Percentiles rank a stretch among this genome's conserved stretches.
Evolutionary conservation across 495 filamentous ascomycete species (phyloP).

Genomic region (Xylaria flabelliformis): DNA sequence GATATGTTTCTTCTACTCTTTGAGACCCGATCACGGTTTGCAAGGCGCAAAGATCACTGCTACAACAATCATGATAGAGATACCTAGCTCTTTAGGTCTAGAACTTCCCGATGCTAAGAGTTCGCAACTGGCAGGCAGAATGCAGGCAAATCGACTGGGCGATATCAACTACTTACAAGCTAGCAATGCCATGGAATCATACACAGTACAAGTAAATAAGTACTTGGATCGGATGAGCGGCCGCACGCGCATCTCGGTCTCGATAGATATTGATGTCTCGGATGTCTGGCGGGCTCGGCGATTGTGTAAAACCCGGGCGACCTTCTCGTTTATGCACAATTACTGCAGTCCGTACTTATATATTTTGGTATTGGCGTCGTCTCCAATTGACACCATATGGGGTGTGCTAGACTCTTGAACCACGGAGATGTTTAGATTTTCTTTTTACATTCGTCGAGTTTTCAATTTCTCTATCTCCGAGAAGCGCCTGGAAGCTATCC

Average conservation of each 20-base stretch:
- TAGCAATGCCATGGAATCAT: not conserved
- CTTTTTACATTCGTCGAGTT: not conserved
- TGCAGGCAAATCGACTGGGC: not conserved
- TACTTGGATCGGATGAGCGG: not conserved
- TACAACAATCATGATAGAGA: not conserved
- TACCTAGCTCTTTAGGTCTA: not conserved
- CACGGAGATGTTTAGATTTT: not conserved
- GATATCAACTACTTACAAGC: not conserved
- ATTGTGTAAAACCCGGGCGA: not conserved
- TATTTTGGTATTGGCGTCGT: not conserved
- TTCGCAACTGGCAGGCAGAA: not conserved
- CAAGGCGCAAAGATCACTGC: too few species aligned
- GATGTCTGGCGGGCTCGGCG: not conserved
- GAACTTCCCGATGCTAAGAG: not conserved
- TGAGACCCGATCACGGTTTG: too few species aligned
- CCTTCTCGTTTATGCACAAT: not conserved
- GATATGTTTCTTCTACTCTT: not conserved
- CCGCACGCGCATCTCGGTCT: not conserved
- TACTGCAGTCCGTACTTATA: too few species aligned
- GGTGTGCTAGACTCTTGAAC: not conserved
- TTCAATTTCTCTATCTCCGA: not conserved
- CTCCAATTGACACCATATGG: not conserved
- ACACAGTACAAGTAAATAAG: not conserved
- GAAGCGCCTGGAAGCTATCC: not conserved
- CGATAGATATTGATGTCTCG: not conserved